These are phyloP conservation scores for Termitomyces heimii DNA, from an alignment of 768 basidiomycete genomes.

Conservation along the genomic window DNA sequence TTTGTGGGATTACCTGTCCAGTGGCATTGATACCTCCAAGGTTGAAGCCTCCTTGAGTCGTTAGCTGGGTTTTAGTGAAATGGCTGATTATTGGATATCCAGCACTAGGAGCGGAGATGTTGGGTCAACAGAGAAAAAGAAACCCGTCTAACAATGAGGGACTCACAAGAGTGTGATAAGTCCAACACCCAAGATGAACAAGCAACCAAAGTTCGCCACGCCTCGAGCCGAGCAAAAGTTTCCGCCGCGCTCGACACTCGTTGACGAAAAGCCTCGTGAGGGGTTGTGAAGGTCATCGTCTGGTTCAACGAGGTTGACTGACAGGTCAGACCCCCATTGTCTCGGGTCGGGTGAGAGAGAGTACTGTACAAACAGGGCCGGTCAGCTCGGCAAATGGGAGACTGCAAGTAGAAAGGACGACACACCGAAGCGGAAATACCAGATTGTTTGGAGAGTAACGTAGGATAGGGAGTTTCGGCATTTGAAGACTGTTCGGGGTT, in stretches of 20 bases:
- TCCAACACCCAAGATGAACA: conserved; percentile 40
- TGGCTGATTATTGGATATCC: conserved; percentile 32
- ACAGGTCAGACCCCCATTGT: conserved; percentile 46
- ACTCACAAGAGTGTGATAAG: conserved; percentile 60
- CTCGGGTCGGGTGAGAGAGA: conserved; percentile 47
- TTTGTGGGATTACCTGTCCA: conserved; percentile 39
- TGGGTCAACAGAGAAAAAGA: neutral
- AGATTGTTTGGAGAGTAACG: conserved; percentile 6
- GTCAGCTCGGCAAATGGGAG: neutral
- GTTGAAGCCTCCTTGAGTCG: conserved; percentile 29
- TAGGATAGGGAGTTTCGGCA: conserved; percentile 17
- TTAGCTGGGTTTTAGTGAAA: conserved; percentile 16
- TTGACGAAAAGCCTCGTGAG: conserved; percentile 25
- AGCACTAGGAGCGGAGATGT: conserved; percentile 19
- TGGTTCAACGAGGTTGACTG: conserved; percentile 35
- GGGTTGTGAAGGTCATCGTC: conserved; percentile 63
- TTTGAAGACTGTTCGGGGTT: conserved; percentile 11
- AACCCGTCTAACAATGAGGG: conserved; percentile 13
- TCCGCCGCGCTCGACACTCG: conserved; percentile 13
- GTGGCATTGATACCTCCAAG: conserved; percentile 54
- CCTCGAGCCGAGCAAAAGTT: conserved; percentile 47
- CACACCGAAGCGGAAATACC: conserved; percentile 15
- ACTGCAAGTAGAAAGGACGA: neutral
- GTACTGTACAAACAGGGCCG: conserved; percentile 29
- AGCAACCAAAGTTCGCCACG: conserved; percentile 56